phyloP scores from a whole-genome alignment of 139 green algal species.

The Chlorokybus atmophyticus region DNA sequence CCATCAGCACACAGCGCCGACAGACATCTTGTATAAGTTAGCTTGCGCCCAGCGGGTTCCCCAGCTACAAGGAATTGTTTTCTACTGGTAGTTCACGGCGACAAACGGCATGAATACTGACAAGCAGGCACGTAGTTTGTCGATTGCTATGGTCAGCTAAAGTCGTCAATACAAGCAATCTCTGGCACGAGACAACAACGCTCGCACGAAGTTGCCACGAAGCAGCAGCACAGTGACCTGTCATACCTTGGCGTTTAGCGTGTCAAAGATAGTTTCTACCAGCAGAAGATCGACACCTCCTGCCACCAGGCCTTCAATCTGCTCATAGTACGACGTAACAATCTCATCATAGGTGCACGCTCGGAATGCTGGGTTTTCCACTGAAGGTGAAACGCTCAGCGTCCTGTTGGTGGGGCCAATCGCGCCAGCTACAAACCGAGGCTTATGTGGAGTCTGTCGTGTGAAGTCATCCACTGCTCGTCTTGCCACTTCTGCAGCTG shows the following conservation, averaged over 20 bases:
- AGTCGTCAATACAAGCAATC: too few species aligned
- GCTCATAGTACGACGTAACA: conserved; percentile 23
- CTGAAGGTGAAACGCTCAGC: conserved; percentile 48
- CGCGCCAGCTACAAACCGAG: conserved; percentile 84
- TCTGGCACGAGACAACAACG: too few species aligned
- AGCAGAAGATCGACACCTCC: conserved; percentile 29
- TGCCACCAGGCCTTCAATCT: conserved; percentile 17
- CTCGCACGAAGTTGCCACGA: too few species aligned
- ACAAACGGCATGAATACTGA: too few species aligned
- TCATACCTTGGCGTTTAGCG: conserved; percentile 33
- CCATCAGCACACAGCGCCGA: too few species aligned
- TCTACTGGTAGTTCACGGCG: too few species aligned
- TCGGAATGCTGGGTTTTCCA: conserved; percentile 35
- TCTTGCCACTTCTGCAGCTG: conserved; percentile 68
- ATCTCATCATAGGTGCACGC: conserved; percentile 29
- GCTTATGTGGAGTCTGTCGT: conserved; percentile 44
- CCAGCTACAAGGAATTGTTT: too few species aligned
- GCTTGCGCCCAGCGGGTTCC: too few species aligned
- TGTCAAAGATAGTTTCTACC: conserved; percentile 37
- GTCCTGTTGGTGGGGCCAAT: conserved; percentile 95
- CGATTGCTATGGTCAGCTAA: too few species aligned
- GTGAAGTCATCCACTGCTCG: conserved; percentile 21
- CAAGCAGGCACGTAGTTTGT: too few species aligned
- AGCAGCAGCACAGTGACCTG: too few species aligned
- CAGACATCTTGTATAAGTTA: too few species aligned